These are phyloP conservation scores for Cunninghamia lanceolata DNA, from an alignment of 75 land plant species.

Conservation along the genomic window DNA sequence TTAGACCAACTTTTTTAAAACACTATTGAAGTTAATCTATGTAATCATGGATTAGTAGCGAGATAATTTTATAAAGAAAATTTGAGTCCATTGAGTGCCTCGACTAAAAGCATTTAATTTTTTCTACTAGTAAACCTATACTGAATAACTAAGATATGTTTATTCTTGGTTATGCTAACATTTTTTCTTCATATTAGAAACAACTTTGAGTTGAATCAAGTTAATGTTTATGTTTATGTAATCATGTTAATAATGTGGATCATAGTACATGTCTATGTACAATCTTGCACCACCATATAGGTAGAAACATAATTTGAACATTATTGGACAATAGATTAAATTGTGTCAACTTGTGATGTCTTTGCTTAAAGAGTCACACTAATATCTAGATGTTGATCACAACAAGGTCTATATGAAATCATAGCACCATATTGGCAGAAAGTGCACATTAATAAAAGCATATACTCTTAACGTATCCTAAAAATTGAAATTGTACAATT, in stretches of 20 bases:
- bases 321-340: background rate
- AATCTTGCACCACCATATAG: background rate
- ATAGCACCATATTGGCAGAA: background rate
- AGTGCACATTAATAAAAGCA: too few relatives aligned
- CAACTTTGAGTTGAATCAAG: background rate
- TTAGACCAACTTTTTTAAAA: too few relatives aligned
- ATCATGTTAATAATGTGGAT: background rate
- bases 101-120: too few relatives aligned
- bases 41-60: background rate
- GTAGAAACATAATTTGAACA: background rate
- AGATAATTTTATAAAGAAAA: too few relatives aligned
- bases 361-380: background rate
- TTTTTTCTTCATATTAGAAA: background rate
- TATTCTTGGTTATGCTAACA: background rate
- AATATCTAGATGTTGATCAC: background rate
- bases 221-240: background rate
- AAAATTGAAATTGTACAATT: too few relatives aligned
- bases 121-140: too few relatives aligned
- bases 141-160: too few relatives aligned
- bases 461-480: too few relatives aligned
- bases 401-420: background rate
- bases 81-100: too few relatives aligned
- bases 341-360: background rate
- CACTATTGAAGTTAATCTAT: background rate
- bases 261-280: background rate